Percentiles rank a stretch among this genome's conserved stretches.
Conservation (phyloP, 768 basidiomycete species). For the Butyriboletus loyo region DNA sequence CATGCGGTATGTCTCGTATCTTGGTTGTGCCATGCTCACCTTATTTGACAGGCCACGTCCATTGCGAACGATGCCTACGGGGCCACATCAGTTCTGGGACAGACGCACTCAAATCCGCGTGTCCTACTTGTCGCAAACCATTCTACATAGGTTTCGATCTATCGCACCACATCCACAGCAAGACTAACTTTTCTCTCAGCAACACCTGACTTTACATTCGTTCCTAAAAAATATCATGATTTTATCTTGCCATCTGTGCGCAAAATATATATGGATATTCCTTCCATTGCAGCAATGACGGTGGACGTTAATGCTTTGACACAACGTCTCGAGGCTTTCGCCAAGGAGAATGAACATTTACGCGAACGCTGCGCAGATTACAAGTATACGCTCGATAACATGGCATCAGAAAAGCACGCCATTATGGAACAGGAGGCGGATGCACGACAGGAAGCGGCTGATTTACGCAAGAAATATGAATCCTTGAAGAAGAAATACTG, state of each 20-base stretch:
- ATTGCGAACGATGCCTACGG: conserved; percentile 60
- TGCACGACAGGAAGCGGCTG: conserved; percentile 38
- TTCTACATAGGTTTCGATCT: conserved; percentile 52
- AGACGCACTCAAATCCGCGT: conserved; percentile 43
- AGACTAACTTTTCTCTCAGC: conserved; percentile 32
- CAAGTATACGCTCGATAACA: conserved; percentile 32
- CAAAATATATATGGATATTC: conserved; percentile 48
- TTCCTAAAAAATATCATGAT: conserved; percentile 58
- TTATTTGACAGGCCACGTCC: conserved; percentile 52
- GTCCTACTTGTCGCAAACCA: conserved; percentile 54
- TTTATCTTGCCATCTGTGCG: conserved; percentile 59
- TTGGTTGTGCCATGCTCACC: conserved; percentile 1
- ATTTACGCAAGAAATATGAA: conserved; percentile 36
- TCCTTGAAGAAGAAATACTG: conserved; percentile 26
- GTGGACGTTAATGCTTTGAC: conserved; percentile 38
- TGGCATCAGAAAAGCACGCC: conserved; percentile 30
- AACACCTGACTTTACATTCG: conserved; percentile 43
- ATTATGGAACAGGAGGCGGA: conserved; percentile 31
- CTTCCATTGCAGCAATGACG: conserved; percentile 22
- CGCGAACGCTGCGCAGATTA: conserved; percentile 43
- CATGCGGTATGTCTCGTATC: conserved; percentile 50
- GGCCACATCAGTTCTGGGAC: conserved; percentile 27
- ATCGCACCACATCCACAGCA: neutral
- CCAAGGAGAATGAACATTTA: conserved; percentile 42
- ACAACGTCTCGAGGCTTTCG: conserved; percentile 36